phyloP scores from a whole-genome alignment of 768 basidiomycete species.

The Trametes cingulata region DNA sequence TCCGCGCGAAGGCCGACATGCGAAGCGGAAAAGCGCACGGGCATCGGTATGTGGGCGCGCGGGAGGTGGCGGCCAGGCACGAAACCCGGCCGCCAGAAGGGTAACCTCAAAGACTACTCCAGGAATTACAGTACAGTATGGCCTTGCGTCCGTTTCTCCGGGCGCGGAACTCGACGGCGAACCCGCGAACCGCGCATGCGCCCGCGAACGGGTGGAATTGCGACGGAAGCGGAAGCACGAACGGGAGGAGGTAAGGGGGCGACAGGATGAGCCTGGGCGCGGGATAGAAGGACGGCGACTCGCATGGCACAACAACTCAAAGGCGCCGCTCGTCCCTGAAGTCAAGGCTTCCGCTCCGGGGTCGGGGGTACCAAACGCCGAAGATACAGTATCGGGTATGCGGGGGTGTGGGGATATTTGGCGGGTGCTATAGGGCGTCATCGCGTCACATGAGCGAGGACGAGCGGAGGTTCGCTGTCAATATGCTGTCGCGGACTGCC shows the following conservation, averaged over 20 bases:
- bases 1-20: too few relatives aligned
- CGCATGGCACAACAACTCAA: neutral
- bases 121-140: neutral
- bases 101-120: neutral
- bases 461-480: constrained; percentile 32
- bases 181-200: neutral
- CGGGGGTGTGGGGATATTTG: neutral
- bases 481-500: constrained; percentile 33
- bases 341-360: too few relatives aligned
- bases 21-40: too few relatives aligned
- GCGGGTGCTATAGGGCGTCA: neutral
- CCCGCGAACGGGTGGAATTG: too few relatives aligned
- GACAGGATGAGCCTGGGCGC: too few relatives aligned
- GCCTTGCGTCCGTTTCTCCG: neutral
- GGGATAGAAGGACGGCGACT: neutral
- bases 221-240: too few relatives aligned
- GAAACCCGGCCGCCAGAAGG: too few relatives aligned
- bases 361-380: neutral
- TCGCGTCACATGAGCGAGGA: constrained; percentile 30
- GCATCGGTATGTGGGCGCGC: neutral
- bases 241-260: too few relatives aligned
- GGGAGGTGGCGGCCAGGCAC: neutral
- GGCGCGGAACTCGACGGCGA: neutral
- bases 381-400: neutral
- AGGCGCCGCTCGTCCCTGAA: neutral